Evolutionary conservation across 2,329 filamentous ascomycete species (phyloP).

Genomic region (Diaporthe eres): DNA sequence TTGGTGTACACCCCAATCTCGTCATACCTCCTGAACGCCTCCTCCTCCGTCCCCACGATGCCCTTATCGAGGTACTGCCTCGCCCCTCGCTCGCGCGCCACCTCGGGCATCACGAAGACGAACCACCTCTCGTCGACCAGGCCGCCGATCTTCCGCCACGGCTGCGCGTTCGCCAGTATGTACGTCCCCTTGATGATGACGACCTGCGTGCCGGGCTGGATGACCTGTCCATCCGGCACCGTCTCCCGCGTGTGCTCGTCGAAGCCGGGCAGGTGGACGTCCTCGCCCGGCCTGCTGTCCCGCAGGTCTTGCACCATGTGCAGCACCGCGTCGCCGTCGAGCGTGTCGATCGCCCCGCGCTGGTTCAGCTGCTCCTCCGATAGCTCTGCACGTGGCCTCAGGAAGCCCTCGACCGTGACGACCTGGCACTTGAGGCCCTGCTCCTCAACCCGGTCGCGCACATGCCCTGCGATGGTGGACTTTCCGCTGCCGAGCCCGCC

Average conservation of each 20-base stretch:
- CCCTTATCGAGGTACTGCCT: slow-evolving; percentile 18
- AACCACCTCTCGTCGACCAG: slow-evolving; percentile 23
- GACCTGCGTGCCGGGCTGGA: slow-evolving; percentile 1
- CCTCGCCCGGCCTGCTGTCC: slow-evolving; percentile 1
- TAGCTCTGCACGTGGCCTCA: background rate
- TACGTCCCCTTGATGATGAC: slow-evolving; percentile 29
- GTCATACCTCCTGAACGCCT: slow-evolving; percentile 17
- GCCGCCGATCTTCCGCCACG: slow-evolving; percentile 12
- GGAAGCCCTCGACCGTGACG: slow-evolving; percentile 17
- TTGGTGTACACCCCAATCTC: slow-evolving; percentile 18
- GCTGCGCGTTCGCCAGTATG: slow-evolving; percentile 12
- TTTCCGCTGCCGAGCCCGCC: slow-evolving; percentile 26
- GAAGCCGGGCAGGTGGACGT: slow-evolving; percentile 8
- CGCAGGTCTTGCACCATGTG: slow-evolving; percentile 21
- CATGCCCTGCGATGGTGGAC: slow-evolving; percentile 14
- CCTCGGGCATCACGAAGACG: slow-evolving; percentile 11
- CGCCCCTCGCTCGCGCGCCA: slow-evolving; percentile 25
- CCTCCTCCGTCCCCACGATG: slow-evolving; percentile 17
- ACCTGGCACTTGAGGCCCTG: slow-evolving; percentile 14
- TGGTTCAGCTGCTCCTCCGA: slow-evolving; percentile 6
- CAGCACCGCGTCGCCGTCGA: slow-evolving; percentile 29
- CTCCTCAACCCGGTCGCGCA: slow-evolving; percentile 22
- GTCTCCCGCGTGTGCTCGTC: slow-evolving; percentile 24
- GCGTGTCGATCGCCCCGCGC: slow-evolving; percentile 18
- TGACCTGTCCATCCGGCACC: background rate